Conservation (phyloP, 108 stramenopile genomes). For the Aurantiochytrium sp. region DNA sequence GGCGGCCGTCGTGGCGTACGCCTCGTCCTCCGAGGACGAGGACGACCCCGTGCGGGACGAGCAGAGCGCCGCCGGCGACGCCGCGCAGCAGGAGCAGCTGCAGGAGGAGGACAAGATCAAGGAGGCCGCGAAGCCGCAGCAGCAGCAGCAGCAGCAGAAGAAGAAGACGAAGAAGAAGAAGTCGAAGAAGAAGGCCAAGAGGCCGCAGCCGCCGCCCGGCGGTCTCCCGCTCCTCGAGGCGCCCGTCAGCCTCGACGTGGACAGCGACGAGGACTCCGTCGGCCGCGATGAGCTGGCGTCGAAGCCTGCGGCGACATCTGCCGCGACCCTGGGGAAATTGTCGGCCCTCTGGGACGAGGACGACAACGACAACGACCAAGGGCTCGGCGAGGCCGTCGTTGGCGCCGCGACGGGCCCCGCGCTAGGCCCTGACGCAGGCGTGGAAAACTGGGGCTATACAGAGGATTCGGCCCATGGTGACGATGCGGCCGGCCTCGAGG, state of each 20-base stretch:
- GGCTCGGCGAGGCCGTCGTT: not conserved
- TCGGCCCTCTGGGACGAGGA: not conserved
- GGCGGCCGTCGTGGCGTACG: not conserved
- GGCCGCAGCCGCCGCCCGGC: not conserved
- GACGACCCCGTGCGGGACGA: not conserved
- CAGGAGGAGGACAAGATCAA: no score
- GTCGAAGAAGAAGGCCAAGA: not conserved
- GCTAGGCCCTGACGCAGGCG: not conserved
- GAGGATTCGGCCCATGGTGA: not conserved
- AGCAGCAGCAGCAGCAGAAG: not conserved
- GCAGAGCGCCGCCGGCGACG: no score
- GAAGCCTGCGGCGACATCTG: not conserved
- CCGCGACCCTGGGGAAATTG: not conserved
- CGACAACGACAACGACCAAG: not conserved
- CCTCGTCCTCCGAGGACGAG: not conserved
- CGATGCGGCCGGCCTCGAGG: no score
- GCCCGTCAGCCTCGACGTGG: not conserved
- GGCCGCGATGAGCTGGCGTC: not conserved
- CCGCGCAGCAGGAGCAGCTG: no score
- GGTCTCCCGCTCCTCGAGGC: not conserved
- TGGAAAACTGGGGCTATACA: not conserved
- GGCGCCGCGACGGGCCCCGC: not conserved
- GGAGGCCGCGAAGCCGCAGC: no score
- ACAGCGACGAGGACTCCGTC: not conserved
- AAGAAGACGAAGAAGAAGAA: not conserved